These are phyloP conservation scores for Plantago ovata DNA, from an alignment of 257 asterid species.

Conservation along the genomic window DNA sequence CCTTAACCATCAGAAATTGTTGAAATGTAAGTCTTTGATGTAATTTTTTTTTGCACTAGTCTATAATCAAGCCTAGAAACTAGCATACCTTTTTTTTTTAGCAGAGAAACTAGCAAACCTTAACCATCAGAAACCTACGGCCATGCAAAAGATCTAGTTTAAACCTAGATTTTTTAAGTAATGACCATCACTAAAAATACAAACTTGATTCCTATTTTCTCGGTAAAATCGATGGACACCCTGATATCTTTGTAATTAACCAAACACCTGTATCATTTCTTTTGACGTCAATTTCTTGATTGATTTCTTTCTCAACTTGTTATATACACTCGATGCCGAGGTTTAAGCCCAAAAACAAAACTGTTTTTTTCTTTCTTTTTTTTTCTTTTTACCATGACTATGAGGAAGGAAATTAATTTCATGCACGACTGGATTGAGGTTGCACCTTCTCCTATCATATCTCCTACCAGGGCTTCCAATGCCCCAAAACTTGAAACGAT, in stretches of 20 bases:
- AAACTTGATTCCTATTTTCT: neutral
- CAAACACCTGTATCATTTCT: slow-evolving; percentile 21
- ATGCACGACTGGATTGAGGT: slow-evolving; percentile 41
- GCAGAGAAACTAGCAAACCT: too few relatives aligned
- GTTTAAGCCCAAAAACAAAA: neutral
- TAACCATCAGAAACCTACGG: neutral
- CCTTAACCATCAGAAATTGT: too few relatives aligned
- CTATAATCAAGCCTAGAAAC: too few relatives aligned
- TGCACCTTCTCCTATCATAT: slow-evolving; percentile 49
- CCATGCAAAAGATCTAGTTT: neutral
- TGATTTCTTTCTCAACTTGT: slow-evolving; percentile 17
- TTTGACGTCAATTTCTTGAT: slow-evolving; percentile 22
- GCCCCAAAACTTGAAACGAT: slow-evolving; percentile 53
- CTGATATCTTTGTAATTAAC: neutral
- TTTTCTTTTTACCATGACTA: slow-evolving; percentile 15
- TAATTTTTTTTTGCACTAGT: too few relatives aligned
- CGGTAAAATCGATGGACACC: slow-evolving; percentile 12
- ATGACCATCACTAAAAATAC: neutral
- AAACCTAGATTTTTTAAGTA: neutral
- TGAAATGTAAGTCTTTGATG: too few relatives aligned
- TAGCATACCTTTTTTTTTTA: too few relatives aligned
- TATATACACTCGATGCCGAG: slow-evolving; percentile 19
- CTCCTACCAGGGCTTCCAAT: slow-evolving; percentile 36
- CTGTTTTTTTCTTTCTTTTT: slow-evolving; percentile 2
- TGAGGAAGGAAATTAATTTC: slow-evolving; percentile 40